These are phyloP conservation scores for Sclerotinia sclerotiorum DNA, from an alignment of 2,329 filamentous ascomycete species.

Conservation along the genomic window DNA sequence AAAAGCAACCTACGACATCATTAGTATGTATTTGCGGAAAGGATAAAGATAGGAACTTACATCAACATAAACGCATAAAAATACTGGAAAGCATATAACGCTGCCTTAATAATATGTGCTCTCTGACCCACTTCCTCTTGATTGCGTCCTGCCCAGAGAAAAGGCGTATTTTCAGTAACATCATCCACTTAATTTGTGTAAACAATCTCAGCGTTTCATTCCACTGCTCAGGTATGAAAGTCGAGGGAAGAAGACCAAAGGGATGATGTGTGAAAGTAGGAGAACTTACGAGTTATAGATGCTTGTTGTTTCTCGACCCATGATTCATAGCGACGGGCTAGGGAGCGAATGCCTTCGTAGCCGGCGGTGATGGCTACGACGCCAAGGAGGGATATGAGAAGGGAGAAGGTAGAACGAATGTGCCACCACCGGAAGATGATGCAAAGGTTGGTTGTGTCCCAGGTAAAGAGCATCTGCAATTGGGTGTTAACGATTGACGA, in stretches of 20 bases:
- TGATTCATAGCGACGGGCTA: constrained; percentile 74
- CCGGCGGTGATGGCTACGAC: constrained; percentile 84
- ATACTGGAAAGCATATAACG: constrained; percentile 86
- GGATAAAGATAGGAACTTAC: constrained; percentile 57
- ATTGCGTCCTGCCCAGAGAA: constrained; percentile 71
- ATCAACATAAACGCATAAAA: constrained; percentile 99
- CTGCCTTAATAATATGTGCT: constrained; percentile 75
- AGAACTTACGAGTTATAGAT: constrained; percentile 37
- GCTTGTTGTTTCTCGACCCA: constrained; percentile 36
- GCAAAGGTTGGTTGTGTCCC: constrained; percentile 90
- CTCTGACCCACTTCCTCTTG: constrained; percentile 61
- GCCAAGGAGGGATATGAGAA: constrained; percentile 78
- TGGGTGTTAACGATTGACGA: not conserved
- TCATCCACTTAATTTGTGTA: constrained; percentile 31
- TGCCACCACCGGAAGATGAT: constrained; percentile 95
- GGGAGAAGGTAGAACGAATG: constrained; percentile 68
- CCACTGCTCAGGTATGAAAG: constrained; percentile 21
- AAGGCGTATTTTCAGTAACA: constrained; percentile 61
- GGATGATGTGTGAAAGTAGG: constrained; percentile 18
- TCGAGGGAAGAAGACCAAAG: constrained; percentile 19
- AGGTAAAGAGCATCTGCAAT: constrained; percentile 94
- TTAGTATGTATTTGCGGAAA: constrained; percentile 5
- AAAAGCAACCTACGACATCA: constrained; percentile 76
- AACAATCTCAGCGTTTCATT: constrained; percentile 35
- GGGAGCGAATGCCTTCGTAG: constrained; percentile 84